Evolutionary conservation across 2,329 filamentous ascomycete species (phyloP).

Genomic region (Penicillium sp.): DNA sequence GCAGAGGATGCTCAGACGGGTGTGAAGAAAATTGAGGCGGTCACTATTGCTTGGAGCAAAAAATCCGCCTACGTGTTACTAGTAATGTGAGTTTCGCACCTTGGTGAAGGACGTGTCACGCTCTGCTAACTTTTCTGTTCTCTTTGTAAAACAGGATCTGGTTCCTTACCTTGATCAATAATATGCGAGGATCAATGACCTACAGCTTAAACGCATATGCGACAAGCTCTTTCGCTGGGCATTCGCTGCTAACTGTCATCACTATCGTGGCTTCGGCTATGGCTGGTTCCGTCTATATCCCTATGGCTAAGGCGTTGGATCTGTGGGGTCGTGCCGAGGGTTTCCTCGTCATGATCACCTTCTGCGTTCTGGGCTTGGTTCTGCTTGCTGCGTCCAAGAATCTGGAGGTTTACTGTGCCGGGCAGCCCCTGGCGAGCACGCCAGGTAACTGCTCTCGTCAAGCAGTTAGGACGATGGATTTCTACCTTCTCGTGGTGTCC

Average conservation of each 20-base stretch:
- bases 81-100: not conserved
- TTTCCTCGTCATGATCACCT: constrained; percentile 56
- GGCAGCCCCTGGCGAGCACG: too few relatives aligned
- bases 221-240: constrained; percentile 28
- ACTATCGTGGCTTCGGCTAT: constrained; percentile 58
- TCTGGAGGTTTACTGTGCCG: constrained; percentile 67
- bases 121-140: not conserved
- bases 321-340: constrained; percentile 67
- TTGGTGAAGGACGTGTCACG: not conserved
- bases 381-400: constrained; percentile 68
- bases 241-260: constrained; percentile 19
- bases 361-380: constrained; percentile 58
- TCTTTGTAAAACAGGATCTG: constrained; percentile 26
- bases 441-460: too few relatives aligned
- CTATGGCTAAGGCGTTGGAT: constrained; percentile 68
- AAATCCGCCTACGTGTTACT: constrained; percentile 19
- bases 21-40: constrained; percentile 56
- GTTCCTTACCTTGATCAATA: constrained; percentile 32
- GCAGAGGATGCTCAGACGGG: constrained; percentile 43
- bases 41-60: constrained; percentile 54
- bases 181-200: constrained; percentile 25
- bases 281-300: constrained; percentile 62
- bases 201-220: constrained; percentile 27
- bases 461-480: too few relatives aligned
- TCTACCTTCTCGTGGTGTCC: too few relatives aligned